Conservation (phyloP, 768 basidiomycete species). For the Naematelia encephala region DNA sequence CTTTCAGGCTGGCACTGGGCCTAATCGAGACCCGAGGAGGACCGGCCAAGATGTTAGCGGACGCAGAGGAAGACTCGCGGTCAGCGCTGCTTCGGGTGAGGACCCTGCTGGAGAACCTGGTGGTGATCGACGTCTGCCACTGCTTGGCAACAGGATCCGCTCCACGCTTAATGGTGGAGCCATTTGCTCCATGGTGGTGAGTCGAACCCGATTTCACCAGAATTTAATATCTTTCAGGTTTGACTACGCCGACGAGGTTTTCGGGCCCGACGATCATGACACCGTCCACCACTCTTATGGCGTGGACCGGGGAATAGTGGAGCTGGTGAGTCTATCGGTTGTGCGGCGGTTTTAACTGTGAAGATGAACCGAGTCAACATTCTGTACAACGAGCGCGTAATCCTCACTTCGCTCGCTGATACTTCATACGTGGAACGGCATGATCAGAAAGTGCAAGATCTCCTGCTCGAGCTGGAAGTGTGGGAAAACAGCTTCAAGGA, state of each 20-base stretch:
- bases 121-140: slow-evolving; percentile 14
- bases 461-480: slow-evolving; percentile 16
- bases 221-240: slow-evolving; percentile 11
- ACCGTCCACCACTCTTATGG: slow-evolving; percentile 14
- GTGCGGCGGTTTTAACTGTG: not conserved
- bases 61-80: not conserved
- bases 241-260: slow-evolving; percentile 9
- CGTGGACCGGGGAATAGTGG: slow-evolving; percentile 19
- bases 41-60: slow-evolving; percentile 11
- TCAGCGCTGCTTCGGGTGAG: slow-evolving; percentile 6
- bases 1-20: slow-evolving; percentile 9
- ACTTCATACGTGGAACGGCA: slow-evolving; percentile 3
- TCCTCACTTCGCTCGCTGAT: slow-evolving; percentile 6
- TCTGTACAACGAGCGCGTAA: slow-evolving; percentile 12
- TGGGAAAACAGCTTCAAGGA: slow-evolving; percentile 12
- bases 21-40: slow-evolving; percentile 11
- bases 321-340: slow-evolving; percentile 10
- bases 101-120: slow-evolving; percentile 13
- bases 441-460: slow-evolving; percentile 16
- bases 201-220: not conserved
- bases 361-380: slow-evolving; percentile 26
- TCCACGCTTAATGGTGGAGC: slow-evolving; percentile 12
- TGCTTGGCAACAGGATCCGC: slow-evolving; percentile 13
- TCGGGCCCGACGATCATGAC: slow-evolving; percentile 2
- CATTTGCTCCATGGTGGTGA: slow-evolving; percentile 25